Evolutionary conservation across 1,284 basidiomycete genomes (phyloP), one percentile per base, ranked within the genome.

Genomic region (Leccinum variabile): DNA sequence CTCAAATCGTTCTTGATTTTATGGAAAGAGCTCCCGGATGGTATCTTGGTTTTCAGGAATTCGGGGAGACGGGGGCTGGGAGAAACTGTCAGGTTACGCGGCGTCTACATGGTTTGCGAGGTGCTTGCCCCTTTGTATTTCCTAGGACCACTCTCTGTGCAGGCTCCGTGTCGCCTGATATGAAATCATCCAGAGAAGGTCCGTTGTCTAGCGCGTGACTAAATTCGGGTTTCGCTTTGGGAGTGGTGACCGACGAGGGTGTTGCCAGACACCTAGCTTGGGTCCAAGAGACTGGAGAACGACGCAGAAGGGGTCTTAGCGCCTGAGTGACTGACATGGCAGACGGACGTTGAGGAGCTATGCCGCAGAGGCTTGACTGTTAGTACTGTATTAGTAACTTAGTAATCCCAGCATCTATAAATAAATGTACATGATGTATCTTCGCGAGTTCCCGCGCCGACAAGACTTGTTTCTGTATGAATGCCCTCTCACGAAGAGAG

Each of bases 1-100:
- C 97, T 84, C 22, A 99, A 82, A 75, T 99, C 97, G 69, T 91
- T 92, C 84, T 97, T 98, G 70, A 99, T 98, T 69, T 88, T 92
- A 64, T 87, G 90, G 76, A 91, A 99, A 11, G 94, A 95, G 32
- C 83, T 81, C 30, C 96, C 95, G 1, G 90, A 94, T 0, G 97
- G 97, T 68, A 96, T 95, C 35, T 88, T 89, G 25, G 97, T 98
- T 81, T 98, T 98, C 37, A 99, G 82, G 79, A 92, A 93, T 3
- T 88, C 87, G 13, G 97, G 97, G 18, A 99, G 82, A 18, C 97
- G 92, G 25, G 92, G 92, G 46, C 94, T 96, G 69, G 7, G 57
- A 25, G 49, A 28, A 52, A 30, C 3, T 13, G 9, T 37, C 6
- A 61, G 50, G 57, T 46, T 56, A 57, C 13, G 39, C 3, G 16